These are phyloP conservation scores for Madurella mycetomatis DNA, from an alignment of 2,329 filamentous ascomycete genomes.

Conservation along the genomic window DNA sequence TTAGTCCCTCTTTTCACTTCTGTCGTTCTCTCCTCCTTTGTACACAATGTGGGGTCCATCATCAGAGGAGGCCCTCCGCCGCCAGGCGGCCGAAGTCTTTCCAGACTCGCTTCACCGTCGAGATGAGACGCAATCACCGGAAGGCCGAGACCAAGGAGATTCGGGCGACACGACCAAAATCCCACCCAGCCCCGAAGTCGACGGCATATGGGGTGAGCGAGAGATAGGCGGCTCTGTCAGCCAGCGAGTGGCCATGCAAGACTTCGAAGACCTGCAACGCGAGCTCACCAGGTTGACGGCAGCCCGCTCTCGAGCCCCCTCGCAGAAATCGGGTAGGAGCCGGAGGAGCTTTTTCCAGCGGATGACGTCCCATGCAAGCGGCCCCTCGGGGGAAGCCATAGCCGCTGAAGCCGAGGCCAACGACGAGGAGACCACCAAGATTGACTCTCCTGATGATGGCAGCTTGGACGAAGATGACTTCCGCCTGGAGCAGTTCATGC, in stretches of 20 bases:
- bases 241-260: conserved; percentile 23
- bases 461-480: conserved; percentile 50
- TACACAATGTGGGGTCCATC: conserved; percentile 21
- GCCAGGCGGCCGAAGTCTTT: conserved; percentile 14
- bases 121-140: conserved; percentile 8
- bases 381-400: conserved; percentile 4
- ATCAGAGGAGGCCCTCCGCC: conserved; percentile 21
- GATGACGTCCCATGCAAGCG: conserved; percentile 18
- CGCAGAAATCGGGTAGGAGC: conserved; percentile 13
- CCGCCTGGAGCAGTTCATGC: conserved; percentile 65
- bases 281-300: conserved; percentile 18
- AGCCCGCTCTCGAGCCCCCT: conserved; percentile 15
- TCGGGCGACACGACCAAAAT: conserved; percentile 12
- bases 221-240: conserved; percentile 25
- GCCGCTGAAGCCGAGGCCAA: conserved; percentile 20
- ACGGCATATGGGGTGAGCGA: conserved; percentile 25
- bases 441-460: conserved; percentile 26
- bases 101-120: conserved; percentile 22
- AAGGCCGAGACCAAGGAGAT: not conserved
- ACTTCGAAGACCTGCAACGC: conserved; percentile 23
- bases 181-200: conserved; percentile 12
- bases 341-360: conserved; percentile 18
- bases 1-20: too few relatives aligned
- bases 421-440: conserved; percentile 24
- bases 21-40: too few relatives aligned